Percentiles rank a stretch among this genome's conserved stretches.
Evolutionary conservation across 2,329 filamentous ascomycete species (phyloP).

Genomic region (Penicillium janthinellum): DNA sequence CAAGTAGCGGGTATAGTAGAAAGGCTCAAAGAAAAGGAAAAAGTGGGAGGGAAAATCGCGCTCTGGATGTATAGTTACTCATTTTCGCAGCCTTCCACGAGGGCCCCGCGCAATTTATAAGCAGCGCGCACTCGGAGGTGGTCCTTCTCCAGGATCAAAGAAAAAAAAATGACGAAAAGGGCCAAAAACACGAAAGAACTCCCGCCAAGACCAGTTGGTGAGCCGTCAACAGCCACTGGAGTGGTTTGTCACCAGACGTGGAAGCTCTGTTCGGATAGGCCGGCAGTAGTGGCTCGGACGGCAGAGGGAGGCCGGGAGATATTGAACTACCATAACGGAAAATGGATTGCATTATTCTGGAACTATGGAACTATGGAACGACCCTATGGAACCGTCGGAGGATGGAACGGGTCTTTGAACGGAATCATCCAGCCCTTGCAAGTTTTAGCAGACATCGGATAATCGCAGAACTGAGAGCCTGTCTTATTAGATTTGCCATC

Average conservation of each 20-base stretch:
- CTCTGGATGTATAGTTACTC: constrained; percentile 7
- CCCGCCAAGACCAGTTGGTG: constrained; percentile 10
- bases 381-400: background rate
- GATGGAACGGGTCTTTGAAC: background rate
- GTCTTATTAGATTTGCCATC: background rate
- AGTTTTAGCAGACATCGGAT: constrained; percentile 5
- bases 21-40: constrained; percentile 1
- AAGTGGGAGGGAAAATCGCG: background rate
- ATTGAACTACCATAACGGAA: background rate
- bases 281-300: constrained; percentile 22
- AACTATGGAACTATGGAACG: background rate
- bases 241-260: constrained; percentile 30
- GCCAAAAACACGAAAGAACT: background rate
- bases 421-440: background rate
- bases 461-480: constrained; percentile 1
- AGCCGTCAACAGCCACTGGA: constrained; percentile 22
- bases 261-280: constrained; percentile 26
- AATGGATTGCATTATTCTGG: background rate
- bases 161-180: constrained; percentile 13
- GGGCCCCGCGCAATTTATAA: constrained; percentile 27
- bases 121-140: constrained; percentile 14
- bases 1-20: background rate
- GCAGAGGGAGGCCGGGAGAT: constrained; percentile 3
- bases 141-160: constrained; percentile 20
- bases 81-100: constrained; percentile 9